Evolutionary conservation across 2,329 filamentous ascomycete species (phyloP).

Genomic region (Calonectria pauciramosa): DNA sequence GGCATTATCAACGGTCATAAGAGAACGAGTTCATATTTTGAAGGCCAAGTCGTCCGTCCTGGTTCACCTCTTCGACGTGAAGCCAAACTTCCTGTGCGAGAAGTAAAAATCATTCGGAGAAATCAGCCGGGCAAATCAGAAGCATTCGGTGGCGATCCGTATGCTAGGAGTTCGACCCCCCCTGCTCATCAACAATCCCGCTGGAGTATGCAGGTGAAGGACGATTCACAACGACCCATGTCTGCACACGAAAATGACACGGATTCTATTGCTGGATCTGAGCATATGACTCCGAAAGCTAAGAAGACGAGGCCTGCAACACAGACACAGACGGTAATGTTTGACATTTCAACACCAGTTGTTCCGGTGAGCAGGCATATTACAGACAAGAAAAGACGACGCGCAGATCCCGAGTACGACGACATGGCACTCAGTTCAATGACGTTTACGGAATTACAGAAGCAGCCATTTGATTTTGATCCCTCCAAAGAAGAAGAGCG

Average conservation of each 20-base stretch:
- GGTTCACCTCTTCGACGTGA: constrained; percentile 44
- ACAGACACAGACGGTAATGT: constrained; percentile 30
- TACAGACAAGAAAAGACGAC: constrained; percentile 57
- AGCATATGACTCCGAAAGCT: constrained; percentile 38
- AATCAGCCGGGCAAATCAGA: constrained; percentile 41
- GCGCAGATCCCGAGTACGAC: constrained; percentile 67
- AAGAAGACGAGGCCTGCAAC: constrained; percentile 38
- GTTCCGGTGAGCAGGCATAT: constrained; percentile 31
- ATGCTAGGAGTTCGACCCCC: constrained; percentile 44
- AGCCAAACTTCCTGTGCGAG: constrained; percentile 57
- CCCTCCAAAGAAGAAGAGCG: constrained; percentile 60
- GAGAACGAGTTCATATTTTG: constrained; percentile 34
- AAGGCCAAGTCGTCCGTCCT: constrained; percentile 35
- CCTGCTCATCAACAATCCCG: constrained; percentile 37
- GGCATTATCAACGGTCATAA: constrained; percentile 32
- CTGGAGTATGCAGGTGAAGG: constrained; percentile 37
- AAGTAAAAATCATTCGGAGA: constrained; percentile 48
- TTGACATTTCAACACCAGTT: constrained; percentile 43
- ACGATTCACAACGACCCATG: constrained; percentile 33
- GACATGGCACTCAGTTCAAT: constrained; percentile 68
- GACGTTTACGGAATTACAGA: constrained; percentile 64
- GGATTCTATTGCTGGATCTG: constrained; percentile 41
- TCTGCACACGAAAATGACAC: constrained; percentile 41
- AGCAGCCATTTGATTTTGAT: constrained; percentile 70
- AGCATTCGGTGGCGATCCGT: constrained; percentile 32